Base-by-base conservation (phyloP, 2,329 filamentous ascomycete species). In the Metarhizium rileyi region DNA sequence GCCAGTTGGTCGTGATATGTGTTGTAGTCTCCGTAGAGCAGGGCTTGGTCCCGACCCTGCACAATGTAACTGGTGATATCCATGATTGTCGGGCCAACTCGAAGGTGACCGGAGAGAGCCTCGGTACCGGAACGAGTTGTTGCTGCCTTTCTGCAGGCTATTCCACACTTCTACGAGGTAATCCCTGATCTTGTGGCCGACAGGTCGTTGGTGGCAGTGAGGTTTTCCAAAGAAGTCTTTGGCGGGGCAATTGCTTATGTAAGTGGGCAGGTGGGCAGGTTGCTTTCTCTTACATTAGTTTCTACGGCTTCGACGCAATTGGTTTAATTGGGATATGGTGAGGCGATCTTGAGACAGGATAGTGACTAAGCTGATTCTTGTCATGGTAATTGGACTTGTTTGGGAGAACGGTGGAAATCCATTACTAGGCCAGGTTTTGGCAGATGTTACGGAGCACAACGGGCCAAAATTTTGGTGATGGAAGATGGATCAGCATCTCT, bases 1-100 rank as follows among this genome's bases (percentile, higher is more conserved):
- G 85, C 82, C 46, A 94, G 77, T 64, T 89, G 86, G 45, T 75
- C 74, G 61, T 90, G 85, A 67, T 97, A 97, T 50, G 84, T 84
- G 62, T 81, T 81, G 71, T 95, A 90, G 70, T 96, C 90, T 58
- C 90, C 90, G 56, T 93, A 83, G 27, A 95, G 79, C 47, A 96
- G 83, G 35, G 88, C 88, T 61, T 87, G 80, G 65, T 95, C 87
- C 55, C 93, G 79, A 56, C 86, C 83, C 48, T 83, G 81, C 62
- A 90, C 78, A 58, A 97, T 74, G 56, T 88, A 90, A 58, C 81
- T 81, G 50, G 93, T 97, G 68, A 97, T 88, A 56, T 96, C 88
- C 91, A 97, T 96, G 53, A 28, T 47, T 38, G 2, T 30, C 33
- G 7, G n/a, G 7, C 38, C 38, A 18, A 42, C 51, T 60, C 48